These are phyloP conservation scores for Mimosa pudica DNA, from an alignment of 306 rosid genomes.

Conservation along the genomic window DNA sequence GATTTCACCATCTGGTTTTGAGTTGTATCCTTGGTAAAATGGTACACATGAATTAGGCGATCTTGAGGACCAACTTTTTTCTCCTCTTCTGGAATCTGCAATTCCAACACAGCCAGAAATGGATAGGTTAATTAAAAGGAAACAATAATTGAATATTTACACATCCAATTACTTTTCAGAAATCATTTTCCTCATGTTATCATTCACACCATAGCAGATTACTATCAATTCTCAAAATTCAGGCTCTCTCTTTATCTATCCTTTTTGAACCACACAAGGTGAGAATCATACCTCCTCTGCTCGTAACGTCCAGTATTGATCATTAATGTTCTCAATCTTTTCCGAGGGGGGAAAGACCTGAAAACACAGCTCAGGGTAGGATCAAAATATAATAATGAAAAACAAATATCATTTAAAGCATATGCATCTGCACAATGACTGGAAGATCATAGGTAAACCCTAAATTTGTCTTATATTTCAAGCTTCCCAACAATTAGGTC, in stretches of 20 bases:
- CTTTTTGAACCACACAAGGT: neutral
- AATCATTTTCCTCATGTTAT: neutral
- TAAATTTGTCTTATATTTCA: neutral
- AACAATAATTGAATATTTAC: neutral
- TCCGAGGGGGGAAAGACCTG: conserved; percentile 86
- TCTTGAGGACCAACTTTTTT: conserved; percentile 75
- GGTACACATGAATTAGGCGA: conserved; percentile 84
- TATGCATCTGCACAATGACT: conserved; percentile 19
- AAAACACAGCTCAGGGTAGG: conserved; percentile 32
- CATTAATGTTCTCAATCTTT: conserved; percentile 85
- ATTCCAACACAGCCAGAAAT: conserved; percentile 5
- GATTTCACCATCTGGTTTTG: conserved; percentile 74
- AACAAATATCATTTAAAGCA: neutral
- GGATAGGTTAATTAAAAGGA: neutral
- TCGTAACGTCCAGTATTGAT: conserved; percentile 92
- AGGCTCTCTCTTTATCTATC: neutral
- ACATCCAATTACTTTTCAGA: neutral
- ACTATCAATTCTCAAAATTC: conserved; percentile 10
- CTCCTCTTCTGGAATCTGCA: conserved; percentile 86
- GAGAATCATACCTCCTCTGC: conserved; percentile 79
- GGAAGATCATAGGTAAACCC: neutral
- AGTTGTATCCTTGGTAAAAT: conserved; percentile 79
- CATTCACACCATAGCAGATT: conserved; percentile 28
- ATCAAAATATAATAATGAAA: conserved; percentile 5
- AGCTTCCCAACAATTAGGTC: neutral